phyloP scores from a whole-genome alignment of 2,329 filamentous ascomycete genomes.

The Colletotrichum higginsianum region DNA sequence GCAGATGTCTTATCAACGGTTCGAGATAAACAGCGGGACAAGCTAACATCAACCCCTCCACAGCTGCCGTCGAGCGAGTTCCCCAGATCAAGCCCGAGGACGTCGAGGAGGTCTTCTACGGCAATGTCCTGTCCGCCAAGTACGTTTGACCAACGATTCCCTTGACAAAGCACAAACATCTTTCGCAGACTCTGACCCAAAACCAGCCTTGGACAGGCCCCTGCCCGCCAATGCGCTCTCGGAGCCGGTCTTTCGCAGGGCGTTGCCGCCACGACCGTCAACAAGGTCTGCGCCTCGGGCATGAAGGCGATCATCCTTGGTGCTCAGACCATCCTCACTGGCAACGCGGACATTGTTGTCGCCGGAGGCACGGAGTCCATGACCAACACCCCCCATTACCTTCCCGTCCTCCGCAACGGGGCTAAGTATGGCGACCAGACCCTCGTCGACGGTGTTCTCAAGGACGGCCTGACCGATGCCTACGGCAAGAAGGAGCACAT shows the following conservation, averaged over 20 bases:
- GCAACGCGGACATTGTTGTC: conserved; percentile 92
- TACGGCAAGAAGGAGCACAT: conserved; percentile 96
- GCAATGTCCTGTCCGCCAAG: conserved; percentile 98
- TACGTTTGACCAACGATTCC: conserved; percentile 59
- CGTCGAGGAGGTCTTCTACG: conserved; percentile 97
- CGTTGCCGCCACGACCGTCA: conserved; percentile 91
- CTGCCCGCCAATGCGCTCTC: conserved; percentile 93
- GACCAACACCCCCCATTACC: conserved; percentile 98
- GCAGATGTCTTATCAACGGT: conserved; percentile 44
- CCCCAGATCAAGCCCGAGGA: conserved; percentile 89
- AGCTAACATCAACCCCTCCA: conserved; percentile 38
- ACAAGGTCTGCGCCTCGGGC: conserved; percentile 98
- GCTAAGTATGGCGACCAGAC: conserved; percentile 95
- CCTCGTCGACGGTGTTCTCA: conserved; percentile 91
- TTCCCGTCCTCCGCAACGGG: conserved; percentile 86
- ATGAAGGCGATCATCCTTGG: conserved; percentile 96
- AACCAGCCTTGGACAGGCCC: conserved; percentile 90
- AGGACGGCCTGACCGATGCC: conserved; percentile 94
- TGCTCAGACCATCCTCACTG: conserved; percentile 97
- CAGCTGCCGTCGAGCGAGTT: conserved; percentile 86
- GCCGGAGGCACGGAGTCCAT: conserved; percentile 98
- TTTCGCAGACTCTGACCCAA: conserved; percentile 8
- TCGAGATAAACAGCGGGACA: conserved; percentile 22
- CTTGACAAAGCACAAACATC: neutral
- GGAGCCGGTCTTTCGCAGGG: conserved; percentile 86